phyloP scores from a whole-genome alignment of 345 rosid species.

The Hibiscus syriacus region DNA sequence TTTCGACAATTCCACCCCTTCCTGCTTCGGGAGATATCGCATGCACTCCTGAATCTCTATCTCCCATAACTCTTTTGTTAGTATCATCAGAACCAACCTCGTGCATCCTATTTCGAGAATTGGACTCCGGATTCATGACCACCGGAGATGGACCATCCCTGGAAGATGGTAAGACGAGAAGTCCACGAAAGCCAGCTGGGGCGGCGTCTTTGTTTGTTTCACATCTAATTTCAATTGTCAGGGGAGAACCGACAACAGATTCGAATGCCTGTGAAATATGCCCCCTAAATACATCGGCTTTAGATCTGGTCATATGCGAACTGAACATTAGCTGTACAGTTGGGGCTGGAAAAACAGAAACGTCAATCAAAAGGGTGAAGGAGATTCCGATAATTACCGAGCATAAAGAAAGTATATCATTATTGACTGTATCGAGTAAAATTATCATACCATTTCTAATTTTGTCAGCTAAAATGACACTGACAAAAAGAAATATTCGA shows the following conservation, averaged over 20 bases:
- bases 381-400: background rate
- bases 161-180: constrained; percentile 35
- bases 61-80: constrained; percentile 11
- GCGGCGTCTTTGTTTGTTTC: constrained; percentile 41
- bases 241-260: constrained; percentile 64
- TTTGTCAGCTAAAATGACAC: too few species aligned
- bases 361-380: background rate
- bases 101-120: constrained; percentile 11
- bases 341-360: constrained; percentile 55
- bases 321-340: constrained; percentile 67
- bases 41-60: constrained; percentile 8
- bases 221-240: constrained; percentile 70
- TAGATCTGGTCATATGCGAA: constrained; percentile 44
- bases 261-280: constrained; percentile 78
- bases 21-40: constrained; percentile 22
- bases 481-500: too few species aligned
- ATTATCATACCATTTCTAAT: too few species aligned
- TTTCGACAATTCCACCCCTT: constrained; percentile 61
- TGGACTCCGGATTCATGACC: constrained; percentile 16
- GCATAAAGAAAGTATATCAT: too few species aligned
- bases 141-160: constrained; percentile 30
- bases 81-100: constrained; percentile 13
- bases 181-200: constrained; percentile 22
- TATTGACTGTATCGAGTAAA: too few species aligned
- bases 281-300: constrained; percentile 61